Conservation (phyloP, 139 green algal species). For the Deuterostichococcus epilithicus region DNA sequence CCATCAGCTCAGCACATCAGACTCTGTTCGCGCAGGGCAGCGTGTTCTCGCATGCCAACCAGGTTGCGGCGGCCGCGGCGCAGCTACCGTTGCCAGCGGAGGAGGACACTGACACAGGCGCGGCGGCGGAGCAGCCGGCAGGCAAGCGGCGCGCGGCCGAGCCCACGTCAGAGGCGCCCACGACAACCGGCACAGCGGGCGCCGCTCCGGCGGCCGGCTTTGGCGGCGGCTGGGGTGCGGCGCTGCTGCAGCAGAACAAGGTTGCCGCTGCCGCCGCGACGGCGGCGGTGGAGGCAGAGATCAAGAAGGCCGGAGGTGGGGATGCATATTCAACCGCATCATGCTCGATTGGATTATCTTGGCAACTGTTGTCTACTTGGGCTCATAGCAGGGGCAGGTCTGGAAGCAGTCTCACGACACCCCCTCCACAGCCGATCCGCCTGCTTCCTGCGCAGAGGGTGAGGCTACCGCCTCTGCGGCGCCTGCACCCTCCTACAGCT, state of each 20-base stretch:
- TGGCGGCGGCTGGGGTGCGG: background rate
- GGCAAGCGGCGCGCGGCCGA: background rate
- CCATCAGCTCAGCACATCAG: background rate
- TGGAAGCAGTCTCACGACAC: too few relatives aligned
- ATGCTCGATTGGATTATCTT: too few relatives aligned
- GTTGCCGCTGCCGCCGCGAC: background rate
- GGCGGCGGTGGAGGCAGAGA: background rate
- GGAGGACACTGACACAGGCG: background rate
- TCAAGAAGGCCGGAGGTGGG: background rate
- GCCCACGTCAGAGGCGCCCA: too few relatives aligned
- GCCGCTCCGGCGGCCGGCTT: background rate
- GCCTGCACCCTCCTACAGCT: background rate
- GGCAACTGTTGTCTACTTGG: too few relatives aligned
- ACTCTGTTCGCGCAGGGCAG: too few relatives aligned
- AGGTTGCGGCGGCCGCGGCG: background rate
- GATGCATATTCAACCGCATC: too few relatives aligned
- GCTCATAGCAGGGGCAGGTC: too few relatives aligned
- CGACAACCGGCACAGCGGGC: too few relatives aligned
- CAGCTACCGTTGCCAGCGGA: background rate
- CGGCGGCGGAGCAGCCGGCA: too few relatives aligned
- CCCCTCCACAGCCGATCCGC: too few relatives aligned
- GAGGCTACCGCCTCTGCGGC: too few relatives aligned
- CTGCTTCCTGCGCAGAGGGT: too few relatives aligned
- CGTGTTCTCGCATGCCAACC: background rate
- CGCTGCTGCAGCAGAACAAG: conserved; percentile 1